Base-by-base conservation (phyloP, 805 yeast species). In the Candida ortonii region DNA sequence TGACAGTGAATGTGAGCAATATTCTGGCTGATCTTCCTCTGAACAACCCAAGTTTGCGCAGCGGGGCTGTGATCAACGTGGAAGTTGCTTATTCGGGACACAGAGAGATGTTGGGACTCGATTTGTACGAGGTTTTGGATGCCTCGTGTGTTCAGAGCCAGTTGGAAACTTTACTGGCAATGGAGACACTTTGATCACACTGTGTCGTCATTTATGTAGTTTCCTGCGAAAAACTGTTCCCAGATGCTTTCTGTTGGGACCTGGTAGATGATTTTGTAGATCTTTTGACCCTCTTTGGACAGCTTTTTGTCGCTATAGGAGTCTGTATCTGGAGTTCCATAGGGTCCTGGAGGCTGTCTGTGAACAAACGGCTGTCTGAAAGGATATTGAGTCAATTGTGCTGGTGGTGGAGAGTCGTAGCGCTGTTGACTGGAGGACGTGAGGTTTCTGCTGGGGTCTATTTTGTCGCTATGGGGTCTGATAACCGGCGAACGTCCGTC, bases 221-320 rank as follows among this genome's bases (percentile, higher is more conserved):
- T 47, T 13, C 53, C 50, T 1, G 62, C 59, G 50, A 78, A 76
- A 45, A 75, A 74, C 45, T 77, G 83, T 33, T 78, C 85, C 84
- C 86, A 80, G 21, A 80, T 78, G 16, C 78, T 65, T 36, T 80
- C 86, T 3, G 76, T 70, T 4, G 83, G 79, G 29, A 78, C 72
- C 51, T 74, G 81, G 47, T 70, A 73, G 41, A 81, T 70, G 64
- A 81, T 60, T 47, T 79, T 84, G 50, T 68, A 76, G 14, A 79
- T 70, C 32, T 67, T 62, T 41, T 68, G 70, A 4, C 80, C 81
- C 41, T 80, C 86, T 24, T 49, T 60, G 4, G 58, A 37, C 30
- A 44, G 23, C 21, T 30, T 40, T 14, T 28, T 38, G 15, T 43
- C 43, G 15, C 19, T 36, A 8, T 41, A n/a, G n/a, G n/a, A n/a